Evolutionary conservation across 371 early-diverging fungal genomes (phyloP).

Genomic region (Mortierella sp.): DNA sequence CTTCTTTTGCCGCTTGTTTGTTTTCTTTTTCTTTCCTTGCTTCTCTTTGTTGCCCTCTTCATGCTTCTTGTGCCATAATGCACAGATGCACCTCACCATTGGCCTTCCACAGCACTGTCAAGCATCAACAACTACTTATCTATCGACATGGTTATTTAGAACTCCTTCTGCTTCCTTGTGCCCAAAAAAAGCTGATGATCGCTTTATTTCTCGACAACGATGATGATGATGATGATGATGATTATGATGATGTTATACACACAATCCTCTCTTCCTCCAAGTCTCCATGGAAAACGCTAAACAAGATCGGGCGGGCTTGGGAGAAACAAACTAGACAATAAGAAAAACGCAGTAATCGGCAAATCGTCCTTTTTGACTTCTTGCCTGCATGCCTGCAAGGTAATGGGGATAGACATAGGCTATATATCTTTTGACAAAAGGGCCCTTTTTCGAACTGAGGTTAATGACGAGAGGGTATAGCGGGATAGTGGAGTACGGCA

Average conservation of each 20-base stretch:
- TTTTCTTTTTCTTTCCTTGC: neutral
- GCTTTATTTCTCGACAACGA: neutral
- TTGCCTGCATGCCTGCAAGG: neutral
- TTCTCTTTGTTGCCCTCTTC: neutral
- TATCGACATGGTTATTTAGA: neutral
- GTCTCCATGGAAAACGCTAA: neutral
- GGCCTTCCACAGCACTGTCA: neutral
- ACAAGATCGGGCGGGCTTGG: neutral
- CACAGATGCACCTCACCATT: neutral
- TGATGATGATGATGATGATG: neutral
- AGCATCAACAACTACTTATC: neutral
- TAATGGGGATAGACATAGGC: too few relatives aligned
- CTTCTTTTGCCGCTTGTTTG: neutral
- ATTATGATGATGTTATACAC: neutral
- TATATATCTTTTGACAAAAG: conserved; percentile 3
- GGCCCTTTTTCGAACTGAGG: neutral
- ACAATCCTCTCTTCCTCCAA: neutral
- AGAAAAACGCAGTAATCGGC: neutral
- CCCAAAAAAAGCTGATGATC: neutral
- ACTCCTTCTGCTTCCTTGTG: neutral
- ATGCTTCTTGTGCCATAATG: neutral
- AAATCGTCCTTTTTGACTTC: neutral
- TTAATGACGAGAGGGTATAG: neutral
- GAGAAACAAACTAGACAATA: neutral
- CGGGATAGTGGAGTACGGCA: neutral